phyloP scores from a whole-genome alignment of 345 rosid genomes.

The Lagerstroemia speciosa region DNA sequence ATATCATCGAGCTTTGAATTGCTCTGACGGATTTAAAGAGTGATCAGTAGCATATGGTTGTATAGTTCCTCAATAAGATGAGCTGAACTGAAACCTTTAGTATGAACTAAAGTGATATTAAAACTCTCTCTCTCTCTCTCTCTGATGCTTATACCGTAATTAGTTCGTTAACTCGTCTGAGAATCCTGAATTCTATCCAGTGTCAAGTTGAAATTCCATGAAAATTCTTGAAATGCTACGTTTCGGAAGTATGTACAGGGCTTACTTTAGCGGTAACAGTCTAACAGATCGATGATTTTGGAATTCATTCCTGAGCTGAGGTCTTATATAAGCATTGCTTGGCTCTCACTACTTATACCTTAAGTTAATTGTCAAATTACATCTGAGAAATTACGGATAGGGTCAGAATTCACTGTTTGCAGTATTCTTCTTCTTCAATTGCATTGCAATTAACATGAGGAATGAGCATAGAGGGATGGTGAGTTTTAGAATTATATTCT shows the following conservation, averaged over 20 bases:
- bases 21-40: background rate
- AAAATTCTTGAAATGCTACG: background rate
- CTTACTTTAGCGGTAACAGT: background rate
- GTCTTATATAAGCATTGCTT: background rate
- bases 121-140: too few species aligned
- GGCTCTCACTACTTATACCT: background rate
- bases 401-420: background rate
- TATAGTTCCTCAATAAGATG: background rate
- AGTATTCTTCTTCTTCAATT: background rate
- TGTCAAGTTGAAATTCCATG: background rate
- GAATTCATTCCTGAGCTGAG: background rate
- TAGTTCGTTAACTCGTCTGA: background rate
- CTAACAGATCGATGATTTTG: background rate
- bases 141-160: background rate
- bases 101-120: too few species aligned
- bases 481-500: background rate
- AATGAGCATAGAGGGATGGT: background rate
- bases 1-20: background rate
- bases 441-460: background rate
- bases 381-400: background rate
- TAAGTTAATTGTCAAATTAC: background rate
- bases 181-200: background rate
- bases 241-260: background rate
- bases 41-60: background rate
- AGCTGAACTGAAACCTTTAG: background rate